These are phyloP conservation scores for Mortierella sp. DNA, from an alignment of 371 early-diverging fungal species.

Conservation along the genomic window DNA sequence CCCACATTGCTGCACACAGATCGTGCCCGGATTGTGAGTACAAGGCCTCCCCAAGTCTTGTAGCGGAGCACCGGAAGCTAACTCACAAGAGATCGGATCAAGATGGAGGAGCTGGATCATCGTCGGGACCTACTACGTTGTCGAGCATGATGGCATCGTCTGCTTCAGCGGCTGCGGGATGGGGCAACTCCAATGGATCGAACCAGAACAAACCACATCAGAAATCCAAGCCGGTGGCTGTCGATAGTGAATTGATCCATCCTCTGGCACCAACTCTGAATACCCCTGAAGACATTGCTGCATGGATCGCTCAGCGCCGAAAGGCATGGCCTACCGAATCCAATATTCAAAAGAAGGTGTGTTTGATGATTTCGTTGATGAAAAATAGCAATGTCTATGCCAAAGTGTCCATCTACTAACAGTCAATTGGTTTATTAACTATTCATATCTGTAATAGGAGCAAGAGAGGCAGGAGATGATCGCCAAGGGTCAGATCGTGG, in stretches of 20 bases:
- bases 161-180: background rate
- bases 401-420: too few relatives aligned
- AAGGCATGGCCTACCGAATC: slow-evolving; percentile 49
- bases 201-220: background rate
- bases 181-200: background rate
- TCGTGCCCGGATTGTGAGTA: slow-evolving; percentile 46
- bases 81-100: slow-evolving; percentile 26
- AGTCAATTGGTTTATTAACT: background rate
- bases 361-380: too few relatives aligned
- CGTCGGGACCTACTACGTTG: background rate
- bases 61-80: slow-evolving; percentile 39
- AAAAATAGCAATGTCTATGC: too few relatives aligned
- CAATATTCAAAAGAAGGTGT: slow-evolving; percentile 46
- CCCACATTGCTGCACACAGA: slow-evolving; percentile 37
- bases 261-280: slow-evolving; percentile 39
- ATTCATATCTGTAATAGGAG: slow-evolving; percentile 16
- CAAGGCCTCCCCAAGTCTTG: slow-evolving; percentile 46
- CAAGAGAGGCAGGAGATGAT: slow-evolving; percentile 52
- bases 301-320: slow-evolving; percentile 54
- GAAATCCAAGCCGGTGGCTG: slow-evolving; percentile 15
- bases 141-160: slow-evolving; percentile 1
- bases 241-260: slow-evolving; percentile 21
- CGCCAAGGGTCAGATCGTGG: slow-evolving; percentile 48
- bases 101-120: background rate
- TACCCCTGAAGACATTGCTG: slow-evolving; percentile 52